phyloP scores from a whole-genome alignment of 2,329 filamentous ascomycete species.

The Colletotrichum sp. region DNA sequence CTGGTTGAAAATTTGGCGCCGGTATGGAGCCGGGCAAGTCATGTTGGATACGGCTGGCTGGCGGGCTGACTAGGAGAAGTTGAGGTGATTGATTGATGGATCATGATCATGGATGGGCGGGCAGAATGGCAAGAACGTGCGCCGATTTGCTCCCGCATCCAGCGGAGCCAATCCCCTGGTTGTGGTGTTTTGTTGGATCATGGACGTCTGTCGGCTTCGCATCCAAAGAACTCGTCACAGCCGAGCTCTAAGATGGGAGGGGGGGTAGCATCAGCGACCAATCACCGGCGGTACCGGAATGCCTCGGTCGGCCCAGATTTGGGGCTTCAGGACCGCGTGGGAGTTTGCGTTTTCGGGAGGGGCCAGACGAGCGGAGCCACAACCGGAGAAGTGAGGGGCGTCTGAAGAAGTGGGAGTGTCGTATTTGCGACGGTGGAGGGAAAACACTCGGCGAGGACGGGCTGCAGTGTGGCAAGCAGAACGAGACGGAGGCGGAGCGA shows the following conservation, averaged over 20 bases:
- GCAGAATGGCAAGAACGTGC: background rate
- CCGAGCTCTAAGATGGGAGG: background rate
- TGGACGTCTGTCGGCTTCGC: slow-evolving; percentile 7
- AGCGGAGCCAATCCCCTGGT: background rate
- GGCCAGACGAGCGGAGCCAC: background rate
- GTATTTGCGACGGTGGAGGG: background rate
- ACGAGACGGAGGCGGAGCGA: background rate
- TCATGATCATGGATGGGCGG: background rate
- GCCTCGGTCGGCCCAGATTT: slow-evolving; percentile 1
- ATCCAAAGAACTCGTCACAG: slow-evolving; percentile 3
- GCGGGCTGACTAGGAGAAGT: background rate
- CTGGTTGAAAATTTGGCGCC: slow-evolving; percentile 3
- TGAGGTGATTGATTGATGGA: background rate
- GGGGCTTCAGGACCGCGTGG: slow-evolving; percentile 1
- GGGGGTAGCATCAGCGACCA: background rate
- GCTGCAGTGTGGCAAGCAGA: background rate
- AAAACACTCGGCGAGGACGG: background rate
- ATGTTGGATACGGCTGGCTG: background rate
- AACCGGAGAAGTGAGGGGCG: background rate
- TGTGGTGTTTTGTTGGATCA: background rate
- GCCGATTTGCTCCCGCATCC: slow-evolving; percentile 14
- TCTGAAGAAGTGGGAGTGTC: background rate
- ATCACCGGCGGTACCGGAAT: slow-evolving; percentile 9
- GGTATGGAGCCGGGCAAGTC: background rate
- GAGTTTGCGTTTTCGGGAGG: slow-evolving; percentile 1